These are phyloP conservation scores for Ceriops zippeliana DNA, from an alignment of 345 rosid genomes.

Conservation along the genomic window DNA sequence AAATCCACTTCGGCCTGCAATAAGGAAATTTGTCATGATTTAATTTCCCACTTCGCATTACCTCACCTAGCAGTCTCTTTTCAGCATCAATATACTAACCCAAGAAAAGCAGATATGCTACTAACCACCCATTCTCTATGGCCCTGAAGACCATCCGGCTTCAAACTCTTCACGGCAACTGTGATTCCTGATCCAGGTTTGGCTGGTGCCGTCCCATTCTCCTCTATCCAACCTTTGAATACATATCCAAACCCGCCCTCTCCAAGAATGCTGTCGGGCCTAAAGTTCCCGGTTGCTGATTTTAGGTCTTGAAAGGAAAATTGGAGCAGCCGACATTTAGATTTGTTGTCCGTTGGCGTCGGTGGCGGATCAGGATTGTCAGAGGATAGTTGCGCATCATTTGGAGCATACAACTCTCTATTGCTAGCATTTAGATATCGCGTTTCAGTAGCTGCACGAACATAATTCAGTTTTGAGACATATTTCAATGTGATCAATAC, in stretches of 20 bases:
- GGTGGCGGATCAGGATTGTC: conserved; percentile 40
- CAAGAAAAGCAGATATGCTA: conserved; percentile 35
- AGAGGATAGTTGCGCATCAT: conserved; percentile 50
- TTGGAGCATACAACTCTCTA: conserved; percentile 52
- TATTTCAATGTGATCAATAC: neutral
- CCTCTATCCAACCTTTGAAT: conserved; percentile 36
- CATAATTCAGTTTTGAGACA: conserved; percentile 5
- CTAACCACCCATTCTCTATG: conserved; percentile 45
- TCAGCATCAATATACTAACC: conserved; percentile 40
- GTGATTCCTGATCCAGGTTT: conserved; percentile 35
- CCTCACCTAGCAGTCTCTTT: conserved; percentile 15
- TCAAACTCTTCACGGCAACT: conserved; percentile 33
- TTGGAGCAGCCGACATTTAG: conserved; percentile 35
- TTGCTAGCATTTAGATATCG: conserved; percentile 76
- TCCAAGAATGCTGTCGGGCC: conserved; percentile 37
- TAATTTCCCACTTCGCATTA: conserved; percentile 17
- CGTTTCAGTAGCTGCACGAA: conserved; percentile 56
- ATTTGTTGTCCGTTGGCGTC: conserved; percentile 24
- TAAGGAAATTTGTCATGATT: conserved; percentile 14
- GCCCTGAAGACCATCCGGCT: conserved; percentile 36
- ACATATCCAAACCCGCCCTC: conserved; percentile 37
- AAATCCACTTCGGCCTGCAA: conserved; percentile 40
- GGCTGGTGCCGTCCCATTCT: conserved; percentile 33
- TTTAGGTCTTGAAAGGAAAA: conserved; percentile 31
- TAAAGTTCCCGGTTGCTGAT: conserved; percentile 33